Evolutionary conservation across 2,329 filamentous ascomycete species (phyloP), one percentile per base, ranked within the genome.

Genomic region (Ambrosiella cleistominuta): DNA sequence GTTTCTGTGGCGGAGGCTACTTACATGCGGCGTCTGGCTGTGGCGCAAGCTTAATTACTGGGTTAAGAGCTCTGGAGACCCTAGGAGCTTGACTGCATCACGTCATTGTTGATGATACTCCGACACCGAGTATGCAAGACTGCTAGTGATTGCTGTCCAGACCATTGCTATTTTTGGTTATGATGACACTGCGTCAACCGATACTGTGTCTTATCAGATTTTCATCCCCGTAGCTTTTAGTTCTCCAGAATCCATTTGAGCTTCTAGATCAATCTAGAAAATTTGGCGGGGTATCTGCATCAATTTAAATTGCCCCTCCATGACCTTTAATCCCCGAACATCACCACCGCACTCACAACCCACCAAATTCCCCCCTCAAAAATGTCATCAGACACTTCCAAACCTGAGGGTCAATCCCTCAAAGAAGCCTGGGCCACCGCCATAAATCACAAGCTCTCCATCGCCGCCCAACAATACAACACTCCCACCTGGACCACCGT

Each of bases 401-500:
- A 69, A 59, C 71, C 74, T 61, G 69, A 75, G 62, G 71, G 75
- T 1, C 74, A 71, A 62, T 75, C 75, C 2, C 71, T 81, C 56
- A 75, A 74, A 61, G 70, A 72, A 13, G 66, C 74, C 61, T 79
- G 75, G 64, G 68, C 72, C 56, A 67, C 71, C 12, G 78, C 78
- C 60, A 78, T 81, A 64, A 65, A 68, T 52, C 72, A 73, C 63
- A 75, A 78, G n/a, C 66, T 68, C 42, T 66, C 71, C n/a, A 66
- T 95, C 56, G 83, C 88, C 63, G 72, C 72, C 58, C 74, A 76
- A 64, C 79, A 86, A 66, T 78, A 79, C 59, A 85, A 79, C 63
- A 82, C 80, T 27, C 72, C 81, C 39, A 69, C 74, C 58, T 91
- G 85, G 71, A 80, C 81, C 66, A 77, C 83, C 63, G 81, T 81